These are phyloP conservation scores for Scutellaria barbata DNA, from an alignment of 257 asterid species.

Conservation along the genomic window DNA sequence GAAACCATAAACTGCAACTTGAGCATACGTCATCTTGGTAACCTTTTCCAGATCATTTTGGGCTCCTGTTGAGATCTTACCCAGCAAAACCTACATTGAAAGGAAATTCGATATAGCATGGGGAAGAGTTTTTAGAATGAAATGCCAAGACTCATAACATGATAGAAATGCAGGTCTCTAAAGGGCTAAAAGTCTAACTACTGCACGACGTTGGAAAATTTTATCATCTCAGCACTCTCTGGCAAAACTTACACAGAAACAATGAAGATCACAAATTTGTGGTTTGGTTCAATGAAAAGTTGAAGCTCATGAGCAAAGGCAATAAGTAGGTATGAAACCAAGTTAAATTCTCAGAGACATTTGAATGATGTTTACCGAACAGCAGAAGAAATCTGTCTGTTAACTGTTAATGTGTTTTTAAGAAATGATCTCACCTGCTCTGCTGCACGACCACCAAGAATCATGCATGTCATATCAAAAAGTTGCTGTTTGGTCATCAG, in stretches of 20 bases:
- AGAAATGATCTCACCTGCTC: slow-evolving; percentile 66
- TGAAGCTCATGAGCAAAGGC: not conserved
- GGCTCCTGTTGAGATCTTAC: slow-evolving; percentile 92
- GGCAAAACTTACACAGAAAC: not conserved
- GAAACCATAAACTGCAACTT: slow-evolving; percentile 84
- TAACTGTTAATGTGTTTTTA: no score
- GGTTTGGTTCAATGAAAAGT: not conserved
- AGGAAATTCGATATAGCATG: not conserved
- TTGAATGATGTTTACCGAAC: not conserved
- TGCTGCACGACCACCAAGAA: slow-evolving; percentile 94
- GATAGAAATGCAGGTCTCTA: not conserved
- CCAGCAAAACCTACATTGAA: slow-evolving; percentile 65
- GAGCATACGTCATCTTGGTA: slow-evolving; percentile 87
- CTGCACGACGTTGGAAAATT: no score
- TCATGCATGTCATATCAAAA: slow-evolving; percentile 89
- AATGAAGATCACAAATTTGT: not conserved
- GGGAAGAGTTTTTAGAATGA: not conserved
- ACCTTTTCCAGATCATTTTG: slow-evolving; percentile 94
- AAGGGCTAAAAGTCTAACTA: no score
- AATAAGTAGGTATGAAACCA: not conserved
- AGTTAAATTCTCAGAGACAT: no score
- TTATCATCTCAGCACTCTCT: no score
- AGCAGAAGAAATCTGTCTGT: no score
- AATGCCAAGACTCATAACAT: not conserved
- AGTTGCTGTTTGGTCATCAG: slow-evolving; percentile 86